Evolutionary conservation across 2,329 filamentous ascomycete genomes (phyloP).

Genomic region (Sporothrix globosa): DNA sequence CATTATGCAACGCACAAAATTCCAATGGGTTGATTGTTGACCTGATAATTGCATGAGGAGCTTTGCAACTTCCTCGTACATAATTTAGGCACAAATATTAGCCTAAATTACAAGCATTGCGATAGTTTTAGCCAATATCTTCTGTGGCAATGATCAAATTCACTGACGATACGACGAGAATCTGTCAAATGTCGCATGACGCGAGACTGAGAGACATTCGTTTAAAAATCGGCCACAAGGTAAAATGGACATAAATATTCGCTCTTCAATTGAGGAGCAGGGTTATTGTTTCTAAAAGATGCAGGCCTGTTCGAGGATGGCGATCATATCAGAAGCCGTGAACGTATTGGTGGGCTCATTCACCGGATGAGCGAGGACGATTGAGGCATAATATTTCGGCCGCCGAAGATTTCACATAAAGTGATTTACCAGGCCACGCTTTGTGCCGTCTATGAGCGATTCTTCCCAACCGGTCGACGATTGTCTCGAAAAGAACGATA

Average conservation of each 20-base stretch:
- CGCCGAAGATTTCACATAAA: slow-evolving; percentile 3
- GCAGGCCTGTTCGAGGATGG: neutral
- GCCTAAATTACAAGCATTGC: neutral
- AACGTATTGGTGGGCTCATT: neutral
- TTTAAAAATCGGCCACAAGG: neutral
- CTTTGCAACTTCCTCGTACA: too few relatives aligned
- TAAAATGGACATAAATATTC: neutral
- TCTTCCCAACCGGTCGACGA: neutral
- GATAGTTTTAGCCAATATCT: too few relatives aligned
- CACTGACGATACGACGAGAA: neutral
- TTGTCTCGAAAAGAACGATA: too few relatives aligned
- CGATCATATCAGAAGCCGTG: neutral
- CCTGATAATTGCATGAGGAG: neutral
- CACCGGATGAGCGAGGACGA: neutral
- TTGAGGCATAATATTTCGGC: slow-evolving; percentile 19
- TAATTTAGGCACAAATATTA: neutral
- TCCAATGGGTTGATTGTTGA: neutral
- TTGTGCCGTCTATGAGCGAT: neutral
- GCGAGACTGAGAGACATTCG: too few relatives aligned
- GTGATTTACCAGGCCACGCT: neutral
- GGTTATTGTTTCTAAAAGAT: neutral
- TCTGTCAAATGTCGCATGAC: too few relatives aligned
- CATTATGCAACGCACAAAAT: neutral
- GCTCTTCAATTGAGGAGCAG: neutral
- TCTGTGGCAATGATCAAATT: neutral